Evolutionary conservation across 345 rosid species (phyloP), one percentile per base, ranked within the genome.

Genomic region (Rhodamnia rubescens): DNA sequence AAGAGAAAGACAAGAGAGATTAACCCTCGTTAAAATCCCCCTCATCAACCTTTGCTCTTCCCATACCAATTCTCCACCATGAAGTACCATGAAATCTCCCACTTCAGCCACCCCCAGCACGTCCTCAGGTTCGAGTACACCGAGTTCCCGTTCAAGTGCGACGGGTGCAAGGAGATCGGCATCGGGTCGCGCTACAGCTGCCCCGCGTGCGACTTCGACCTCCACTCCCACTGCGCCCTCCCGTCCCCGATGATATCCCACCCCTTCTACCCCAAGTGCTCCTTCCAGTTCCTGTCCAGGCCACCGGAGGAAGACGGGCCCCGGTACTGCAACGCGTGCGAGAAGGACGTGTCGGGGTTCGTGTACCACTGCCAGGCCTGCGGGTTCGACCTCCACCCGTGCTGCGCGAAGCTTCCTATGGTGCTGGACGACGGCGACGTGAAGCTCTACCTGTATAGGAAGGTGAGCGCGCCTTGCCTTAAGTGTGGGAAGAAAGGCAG

Each of bases 91-190:
- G 98, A 93, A 57, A 95, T 96, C 84, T 86, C 92, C 36, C 98
- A 96, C 86, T 95, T 91, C 82, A 92, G 94, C 91, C 99, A 97
- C 85, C 91, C 98, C 5, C 90, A 93, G 36, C 99, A 97, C 92
- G 85, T 85, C 80, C 94, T 96, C 7, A 92, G 88, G 78, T 91
- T 91, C 21, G 95, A 93, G 87, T 86, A 86, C 93, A 89, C 92
- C 6, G 95, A 97, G 88, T 82, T 85, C 82, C 99, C 98, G 2
- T 97, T 95, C 95, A 94, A 92, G 89, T 97, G 99, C 53, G 98
- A 97, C 20, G 98, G 98, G 2, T 97, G 98, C 96, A 95, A 93
- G 85, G 98, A 97, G 89, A 95, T 92, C 0, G 98, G 98, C 6
- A 95, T 97, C 5, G 99, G 99, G 12, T 94, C 98, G 3, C 91